Percentiles rank a stretch among this genome's conserved stretches.
Conservation (phyloP, 2,329 filamentous ascomycete genomes). For the Hymenoscyphus salicellus region DNA sequence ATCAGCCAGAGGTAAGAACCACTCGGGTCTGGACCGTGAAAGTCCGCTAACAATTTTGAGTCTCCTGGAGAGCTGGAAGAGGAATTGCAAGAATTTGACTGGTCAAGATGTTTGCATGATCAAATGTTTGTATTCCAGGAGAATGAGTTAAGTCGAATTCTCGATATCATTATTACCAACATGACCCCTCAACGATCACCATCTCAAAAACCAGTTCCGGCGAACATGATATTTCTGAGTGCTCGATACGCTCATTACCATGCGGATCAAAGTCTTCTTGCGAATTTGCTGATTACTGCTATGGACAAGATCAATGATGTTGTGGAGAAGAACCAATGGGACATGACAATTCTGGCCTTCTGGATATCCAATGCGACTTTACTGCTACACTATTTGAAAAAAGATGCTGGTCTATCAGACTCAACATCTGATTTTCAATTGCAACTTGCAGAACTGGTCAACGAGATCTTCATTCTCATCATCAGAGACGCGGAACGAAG, state of each 20-base stretch:
- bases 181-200: slow-evolving; percentile 96
- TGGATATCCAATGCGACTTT: slow-evolving; percentile 98
- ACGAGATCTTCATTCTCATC: slow-evolving; percentile 97
- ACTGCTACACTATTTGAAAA: slow-evolving; percentile 94
- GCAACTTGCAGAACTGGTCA: slow-evolving; percentile 89
- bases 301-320: slow-evolving; percentile 97
- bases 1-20: slow-evolving; percentile 76
- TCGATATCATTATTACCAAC: slow-evolving; percentile 94
- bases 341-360: slow-evolving; percentile 98
- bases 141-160: slow-evolving; percentile 81
- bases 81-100: slow-evolving; percentile 91
- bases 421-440: slow-evolving; percentile 87
- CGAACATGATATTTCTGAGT: slow-evolving; percentile 94
- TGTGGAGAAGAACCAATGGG: slow-evolving; percentile 95
- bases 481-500: slow-evolving; percentile 92
- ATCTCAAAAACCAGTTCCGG: slow-evolving; percentile 95
- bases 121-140: slow-evolving; percentile 99
- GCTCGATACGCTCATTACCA: slow-evolving; percentile 97
- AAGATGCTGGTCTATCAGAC: slow-evolving; percentile 77
- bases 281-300: slow-evolving; percentile 74
- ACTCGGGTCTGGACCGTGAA: slow-evolving; percentile 23
- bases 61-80: slow-evolving; percentile 77
- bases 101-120: slow-evolving; percentile 89
- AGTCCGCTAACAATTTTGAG: slow-evolving; percentile 40
- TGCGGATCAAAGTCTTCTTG: slow-evolving; percentile 78